A percentile compares a stretch with the other conserved stretches of the same genome.
phyloP scores from a whole-genome alignment of 1,139 yeast species.

The Pichia sp. region DNA sequence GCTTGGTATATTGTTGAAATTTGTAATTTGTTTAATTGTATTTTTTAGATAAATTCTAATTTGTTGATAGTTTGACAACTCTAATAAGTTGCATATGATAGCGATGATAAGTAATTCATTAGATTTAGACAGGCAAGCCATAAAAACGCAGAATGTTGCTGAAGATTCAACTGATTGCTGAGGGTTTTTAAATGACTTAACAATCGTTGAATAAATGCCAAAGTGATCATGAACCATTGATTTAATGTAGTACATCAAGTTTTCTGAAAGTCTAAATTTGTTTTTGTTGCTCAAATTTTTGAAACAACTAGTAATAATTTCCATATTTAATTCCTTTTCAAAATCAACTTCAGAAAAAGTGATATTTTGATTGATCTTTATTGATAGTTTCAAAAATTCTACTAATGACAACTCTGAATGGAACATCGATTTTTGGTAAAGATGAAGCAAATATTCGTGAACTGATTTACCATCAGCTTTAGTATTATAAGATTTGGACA shows the following conservation, averaged over 20 bases:
- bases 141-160: conserved; percentile 36
- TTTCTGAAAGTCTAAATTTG: conserved; percentile 12
- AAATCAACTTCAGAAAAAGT: neutral
- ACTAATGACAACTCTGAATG: conserved; percentile 10
- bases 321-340: neutral
- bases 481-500: conserved; percentile 1
- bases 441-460: conserved; percentile 9
- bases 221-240: conserved; percentile 23
- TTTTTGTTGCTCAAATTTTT: conserved; percentile 13
- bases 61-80: conserved; percentile 33
- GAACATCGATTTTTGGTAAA: conserved; percentile 13
- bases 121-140: conserved; percentile 30
- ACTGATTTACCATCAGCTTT: conserved; percentile 14
- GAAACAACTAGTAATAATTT: conserved; percentile 4
- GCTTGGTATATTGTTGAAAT: conserved; percentile 14
- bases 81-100: conserved; percentile 38
- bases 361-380: neutral
- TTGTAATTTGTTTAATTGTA: conserved; percentile 28
- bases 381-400: conserved; percentile 10
- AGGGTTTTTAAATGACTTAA: conserved; percentile 32
- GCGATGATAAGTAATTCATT: conserved; percentile 31
- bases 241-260: conserved; percentile 15
- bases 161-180: conserved; percentile 36
- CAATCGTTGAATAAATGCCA: conserved; percentile 31
- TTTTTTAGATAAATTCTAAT: conserved; percentile 31